These are phyloP conservation scores for Claviceps digitariae DNA, from an alignment of 2,329 filamentous ascomycete species.

Conservation along the genomic window DNA sequence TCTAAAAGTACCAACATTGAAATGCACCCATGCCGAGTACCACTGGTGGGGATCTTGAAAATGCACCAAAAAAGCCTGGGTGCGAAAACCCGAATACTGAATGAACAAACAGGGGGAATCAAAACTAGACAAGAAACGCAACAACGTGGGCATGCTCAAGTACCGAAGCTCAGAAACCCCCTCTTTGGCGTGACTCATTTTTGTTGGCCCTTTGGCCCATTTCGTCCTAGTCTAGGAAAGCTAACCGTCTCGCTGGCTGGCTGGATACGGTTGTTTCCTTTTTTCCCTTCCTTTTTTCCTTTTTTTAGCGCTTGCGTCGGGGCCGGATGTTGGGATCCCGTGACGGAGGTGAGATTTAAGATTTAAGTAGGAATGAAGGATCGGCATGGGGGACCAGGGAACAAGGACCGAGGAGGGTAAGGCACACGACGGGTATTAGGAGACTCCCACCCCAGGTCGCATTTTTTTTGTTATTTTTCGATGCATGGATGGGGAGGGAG, in stretches of 20 bases:
- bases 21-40: too few relatives aligned
- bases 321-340: not conserved
- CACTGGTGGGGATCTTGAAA: too few relatives aligned
- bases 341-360: not conserved
- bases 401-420: not conserved
- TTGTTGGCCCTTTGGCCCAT: not conserved
- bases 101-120: not conserved
- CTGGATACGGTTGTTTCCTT: not conserved
- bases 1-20: too few relatives aligned
- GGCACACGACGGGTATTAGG: not conserved
- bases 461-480: too few relatives aligned
- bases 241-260: not conserved
- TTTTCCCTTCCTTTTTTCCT: not conserved
- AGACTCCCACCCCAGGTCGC: not conserved
- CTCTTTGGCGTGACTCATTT: not conserved
- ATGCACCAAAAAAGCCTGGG: too few relatives aligned
- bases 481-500: too few relatives aligned
- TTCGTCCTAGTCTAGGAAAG: not conserved
- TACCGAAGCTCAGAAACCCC: not conserved
- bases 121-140: not conserved
- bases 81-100: not conserved
- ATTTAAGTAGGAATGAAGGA: not conserved
- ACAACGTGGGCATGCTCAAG: not conserved
- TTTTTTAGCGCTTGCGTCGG: not conserved
- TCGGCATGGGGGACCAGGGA: not conserved